Base-by-base conservation (phyloP, 148 eudicot species). In the Rhododendron williamsianum region DNA sequence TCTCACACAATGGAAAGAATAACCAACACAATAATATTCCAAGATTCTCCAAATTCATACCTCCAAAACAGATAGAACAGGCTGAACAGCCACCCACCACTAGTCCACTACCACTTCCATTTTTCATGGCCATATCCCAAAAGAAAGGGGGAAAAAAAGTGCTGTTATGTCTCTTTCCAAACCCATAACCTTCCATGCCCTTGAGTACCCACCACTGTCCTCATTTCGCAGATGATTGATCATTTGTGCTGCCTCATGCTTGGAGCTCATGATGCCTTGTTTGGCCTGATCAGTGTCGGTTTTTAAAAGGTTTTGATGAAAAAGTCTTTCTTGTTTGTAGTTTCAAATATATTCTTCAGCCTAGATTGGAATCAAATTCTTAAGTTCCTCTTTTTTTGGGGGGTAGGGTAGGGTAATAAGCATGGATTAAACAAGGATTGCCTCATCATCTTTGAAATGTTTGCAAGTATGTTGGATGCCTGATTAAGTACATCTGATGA, bases 41-140 rank as follows among this genome's bases (percentile, higher is more conserved):
- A 30, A 27, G 49, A 25, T 82, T 78, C 69, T 85, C 81, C 46
- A 85, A 69, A 76, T 85, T 87, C 36, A 78, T 19, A 43, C 76
- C 49, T 51, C 33, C 84, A 80, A 74, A 54, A 43, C 48, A 78
- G 87, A 82, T 16, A 30, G 33, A 65, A 71, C 49, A 46, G 10
- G 49, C 10, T 46, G 49, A 46, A 46, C 16, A 12, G 69, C 30
- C 67, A 60, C 56, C 54, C 45, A 46, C 38, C 48, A 74, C 35
- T 33, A 33, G 27, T 27, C 35, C 35, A 33, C 85, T n/a, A 35
- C 49, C 71, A 81, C 72, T 52, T 80, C 25, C 67, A 13, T 48
- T 51, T 48, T 51, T 76, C 48, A 30, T 35, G 54, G 67, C 41
- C 63, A 72, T 25, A 27, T 54, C 69, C 67, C 27, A 76, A 49